Percentiles rank a stretch among this genome's conserved stretches.
phyloP scores from a whole-genome alignment of 2,329 filamentous ascomycete genomes.

The Bipolaris gigantea region DNA sequence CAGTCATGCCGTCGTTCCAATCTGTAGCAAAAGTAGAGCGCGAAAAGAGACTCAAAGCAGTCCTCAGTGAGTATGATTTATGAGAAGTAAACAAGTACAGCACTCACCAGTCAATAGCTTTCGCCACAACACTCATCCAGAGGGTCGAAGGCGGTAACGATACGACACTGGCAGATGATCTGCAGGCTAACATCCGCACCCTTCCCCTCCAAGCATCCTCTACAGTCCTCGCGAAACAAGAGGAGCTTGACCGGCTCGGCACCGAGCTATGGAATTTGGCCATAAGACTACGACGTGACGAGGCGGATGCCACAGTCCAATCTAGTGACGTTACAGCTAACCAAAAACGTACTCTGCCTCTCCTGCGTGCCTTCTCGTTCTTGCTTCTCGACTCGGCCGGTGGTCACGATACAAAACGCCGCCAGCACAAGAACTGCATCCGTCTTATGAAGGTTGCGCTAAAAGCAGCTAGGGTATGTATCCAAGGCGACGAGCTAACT shows the following conservation, averaged over 20 bases:
- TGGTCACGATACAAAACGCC: slow-evolving; percentile 21
- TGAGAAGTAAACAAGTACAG: background rate
- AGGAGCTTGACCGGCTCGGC: slow-evolving; percentile 59
- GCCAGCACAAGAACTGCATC: slow-evolving; percentile 41
- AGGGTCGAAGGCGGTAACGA: slow-evolving; percentile 27
- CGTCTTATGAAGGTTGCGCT: slow-evolving; percentile 69
- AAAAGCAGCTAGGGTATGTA: slow-evolving; percentile 64
- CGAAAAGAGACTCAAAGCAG: slow-evolving; percentile 40
- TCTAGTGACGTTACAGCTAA: slow-evolving; percentile 37
- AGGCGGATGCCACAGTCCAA: slow-evolving; percentile 16
- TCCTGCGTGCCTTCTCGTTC: slow-evolving; percentile 64
- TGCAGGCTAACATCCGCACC: slow-evolving; percentile 49
- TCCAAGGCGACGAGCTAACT: slow-evolving; percentile 61
- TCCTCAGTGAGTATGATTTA: slow-evolving; percentile 31
- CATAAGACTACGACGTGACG: slow-evolving; percentile 52
- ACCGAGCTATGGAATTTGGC: slow-evolving; percentile 69
- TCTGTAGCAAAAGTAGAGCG: slow-evolving; percentile 34
- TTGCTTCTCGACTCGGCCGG: slow-evolving; percentile 60
- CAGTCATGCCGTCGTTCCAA: slow-evolving; percentile 29
- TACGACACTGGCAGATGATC: slow-evolving; percentile 31
- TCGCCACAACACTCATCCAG: slow-evolving; percentile 33
- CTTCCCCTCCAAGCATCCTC: slow-evolving; percentile 36
- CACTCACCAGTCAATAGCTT: slow-evolving; percentile 32
- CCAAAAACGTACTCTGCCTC: slow-evolving; percentile 23
- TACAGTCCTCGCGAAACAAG: slow-evolving; percentile 40